Percentiles rank a stretch among this genome's conserved stretches.
phyloP scores from a whole-genome alignment of 345 rosid species.

The Aegle marmelos region DNA sequence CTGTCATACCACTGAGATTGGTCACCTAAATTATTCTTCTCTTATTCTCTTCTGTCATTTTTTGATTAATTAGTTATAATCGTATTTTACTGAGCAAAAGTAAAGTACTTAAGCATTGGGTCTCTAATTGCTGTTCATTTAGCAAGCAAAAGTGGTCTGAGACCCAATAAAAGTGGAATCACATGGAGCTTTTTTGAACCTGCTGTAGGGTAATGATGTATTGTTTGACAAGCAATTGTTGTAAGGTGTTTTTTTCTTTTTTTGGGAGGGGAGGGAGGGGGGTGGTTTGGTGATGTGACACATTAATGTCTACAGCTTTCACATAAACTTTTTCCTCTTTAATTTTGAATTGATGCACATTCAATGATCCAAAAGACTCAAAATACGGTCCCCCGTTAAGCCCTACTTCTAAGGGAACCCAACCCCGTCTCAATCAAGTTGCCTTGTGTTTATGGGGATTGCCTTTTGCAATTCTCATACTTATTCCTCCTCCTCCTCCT shows the following conservation, averaged over 20 bases:
- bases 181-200: too few species aligned
- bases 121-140: too few species aligned
- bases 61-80: not conserved
- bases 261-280: too few species aligned
- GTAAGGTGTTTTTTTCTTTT: too few species aligned
- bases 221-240: too few species aligned
- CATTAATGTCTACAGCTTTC: constrained; percentile 20
- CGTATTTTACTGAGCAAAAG: not conserved
- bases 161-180: too few species aligned
- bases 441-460: constrained; percentile 1
- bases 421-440: constrained; percentile 17
- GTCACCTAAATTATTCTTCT: not conserved
- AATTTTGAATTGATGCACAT: constrained; percentile 15
- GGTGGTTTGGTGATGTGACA: not conserved
- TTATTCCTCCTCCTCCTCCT: not conserved
- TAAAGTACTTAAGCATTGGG: too few species aligned
- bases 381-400: constrained; percentile 27
- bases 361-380: not conserved
- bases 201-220: too few species aligned
- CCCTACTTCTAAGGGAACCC: constrained; percentile 31
- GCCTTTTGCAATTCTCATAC: not conserved
- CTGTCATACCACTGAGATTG: not conserved
- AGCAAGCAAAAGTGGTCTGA: too few species aligned
- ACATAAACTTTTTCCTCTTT: not conserved
- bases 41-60: not conserved